A percentile compares a stretch with the other conserved stretches of the same genome.
phyloP scores from a whole-genome alignment of 2,329 filamentous ascomycete species.

The Pseudogymnoascus sp. region DNA sequence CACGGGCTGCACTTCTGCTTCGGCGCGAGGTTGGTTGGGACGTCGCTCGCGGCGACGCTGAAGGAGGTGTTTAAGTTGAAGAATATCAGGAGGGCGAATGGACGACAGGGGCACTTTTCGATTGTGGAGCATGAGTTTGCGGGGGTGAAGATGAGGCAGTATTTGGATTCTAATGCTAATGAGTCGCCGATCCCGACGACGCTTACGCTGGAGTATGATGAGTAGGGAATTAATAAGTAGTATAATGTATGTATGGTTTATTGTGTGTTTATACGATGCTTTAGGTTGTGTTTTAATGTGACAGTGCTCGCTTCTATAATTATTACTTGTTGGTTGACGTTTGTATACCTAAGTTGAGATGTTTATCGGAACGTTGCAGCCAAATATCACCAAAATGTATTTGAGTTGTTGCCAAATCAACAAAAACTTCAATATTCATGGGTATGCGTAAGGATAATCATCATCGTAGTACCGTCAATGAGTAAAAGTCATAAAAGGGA shows the following conservation, averaged over 20 bases:
- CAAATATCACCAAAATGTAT: neutral
- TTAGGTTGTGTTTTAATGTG: neutral
- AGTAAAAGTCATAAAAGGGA: neutral
- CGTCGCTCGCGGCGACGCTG: conserved; percentile 34
- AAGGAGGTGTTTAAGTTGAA: conserved; percentile 38
- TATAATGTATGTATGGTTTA: conserved; percentile 7
- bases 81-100: conserved; percentile 33
- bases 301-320: neutral
- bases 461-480: neutral
- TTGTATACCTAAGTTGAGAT: neutral
- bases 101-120: conserved; percentile 33
- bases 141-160: conserved; percentile 40
- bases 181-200: conserved; percentile 39
- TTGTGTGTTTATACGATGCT: neutral
- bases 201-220: conserved; percentile 36
- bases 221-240: conserved; percentile 15
- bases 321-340: neutral
- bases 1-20: conserved; percentile 36
- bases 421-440: neutral
- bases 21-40: conserved; percentile 33
- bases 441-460: neutral
- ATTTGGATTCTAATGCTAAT: conserved; percentile 40
- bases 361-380: neutral
- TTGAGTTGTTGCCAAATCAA: neutral
- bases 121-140: conserved; percentile 38